Base-by-base conservation (phyloP, 768 basidiomycete genomes). In the Sarcodon aspratus region DNA sequence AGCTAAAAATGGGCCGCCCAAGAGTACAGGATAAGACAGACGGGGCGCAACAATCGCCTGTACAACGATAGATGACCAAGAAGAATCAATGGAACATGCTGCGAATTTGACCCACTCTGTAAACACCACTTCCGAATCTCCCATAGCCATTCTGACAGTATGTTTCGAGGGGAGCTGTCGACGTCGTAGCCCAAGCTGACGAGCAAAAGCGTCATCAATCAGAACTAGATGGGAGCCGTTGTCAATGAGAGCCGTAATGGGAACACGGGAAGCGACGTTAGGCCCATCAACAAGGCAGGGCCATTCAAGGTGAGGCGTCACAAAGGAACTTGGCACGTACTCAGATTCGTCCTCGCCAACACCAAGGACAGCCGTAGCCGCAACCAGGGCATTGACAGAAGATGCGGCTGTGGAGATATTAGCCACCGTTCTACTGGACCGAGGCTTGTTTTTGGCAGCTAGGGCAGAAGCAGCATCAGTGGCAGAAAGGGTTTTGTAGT, bases 1-100 rank as follows among this genome's bases (percentile, higher is more conserved):
- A 9, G 37, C 21, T 0, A 71, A 55, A 31, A 65, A 71, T 0
- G 67, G 69, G 0, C 62, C 46, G 0, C 68, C 66, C 0, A 71
- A 55, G 0, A 71, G 48, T 6, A 71, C 33, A 3, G 36, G 0
- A 59, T 58, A 0, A 58, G 52, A 1, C 69, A 33, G 2, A n/a
- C 21, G n/a, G n/a, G 38, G 38, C 38, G 38, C 38, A n/a, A 40
- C 38, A 69, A n/a, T 0, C 64, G 59, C 6, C 43, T 27, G 31
- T 59, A 45, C 15, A 47, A 15, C 21, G 34, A 21, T 0, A 45
- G 53, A n/a, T n/a, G n/a, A n/a, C n/a, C n/a, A n/a, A n/a, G n/a
- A n/a, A n/a, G n/a, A n/a, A n/a, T n/a, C n/a, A n/a, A n/a, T n/a
- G n/a, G n/a, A n/a, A n/a, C n/a, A n/a, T n/a, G n/a, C n/a, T n/a